Evolutionary conservation across 169 alveolate genomes (phyloP).

Genomic region (Plasmodium chabaudi): DNA sequence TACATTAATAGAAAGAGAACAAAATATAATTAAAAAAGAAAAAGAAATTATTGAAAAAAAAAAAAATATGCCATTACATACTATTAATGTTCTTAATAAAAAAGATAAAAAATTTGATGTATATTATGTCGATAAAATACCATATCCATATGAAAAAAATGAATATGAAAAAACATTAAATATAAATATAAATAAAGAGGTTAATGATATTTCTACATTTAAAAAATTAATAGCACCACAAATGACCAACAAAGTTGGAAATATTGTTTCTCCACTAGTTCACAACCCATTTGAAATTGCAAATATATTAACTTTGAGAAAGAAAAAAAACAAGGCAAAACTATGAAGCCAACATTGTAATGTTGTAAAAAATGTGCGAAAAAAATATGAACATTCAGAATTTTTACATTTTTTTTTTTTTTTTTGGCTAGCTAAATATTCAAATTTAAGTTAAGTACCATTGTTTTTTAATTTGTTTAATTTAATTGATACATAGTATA

Average conservation of each 20-base stretch:
- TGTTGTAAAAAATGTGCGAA: neutral
- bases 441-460: too few species aligned
- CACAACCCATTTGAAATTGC: constrained; percentile 50
- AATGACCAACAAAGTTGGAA: constrained; percentile 35
- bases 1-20: constrained; percentile 43
- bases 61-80: constrained; percentile 58
- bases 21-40: constrained; percentile 32
- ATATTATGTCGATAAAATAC: constrained; percentile 51
- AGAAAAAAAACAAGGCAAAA: constrained; percentile 21
- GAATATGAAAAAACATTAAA: constrained; percentile 49
- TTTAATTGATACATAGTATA: too few species aligned
- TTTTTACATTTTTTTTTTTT: neutral
- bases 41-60: constrained; percentile 50
- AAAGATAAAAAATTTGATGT: constrained; percentile 56
- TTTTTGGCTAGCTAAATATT: too few species aligned
- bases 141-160: constrained; percentile 28
- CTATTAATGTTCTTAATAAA: constrained; percentile 18
- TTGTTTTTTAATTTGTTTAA: too few species aligned
- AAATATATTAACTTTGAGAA: constrained; percentile 19
- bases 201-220: constrained; percentile 26
- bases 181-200: constrained; percentile 53
- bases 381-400: neutral
- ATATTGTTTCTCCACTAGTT: constrained; percentile 34
- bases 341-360: neutral
- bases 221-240: constrained; percentile 34